Evolutionary conservation across 306 rosid genomes (phyloP).

Genomic region (Quercus suber): DNA sequence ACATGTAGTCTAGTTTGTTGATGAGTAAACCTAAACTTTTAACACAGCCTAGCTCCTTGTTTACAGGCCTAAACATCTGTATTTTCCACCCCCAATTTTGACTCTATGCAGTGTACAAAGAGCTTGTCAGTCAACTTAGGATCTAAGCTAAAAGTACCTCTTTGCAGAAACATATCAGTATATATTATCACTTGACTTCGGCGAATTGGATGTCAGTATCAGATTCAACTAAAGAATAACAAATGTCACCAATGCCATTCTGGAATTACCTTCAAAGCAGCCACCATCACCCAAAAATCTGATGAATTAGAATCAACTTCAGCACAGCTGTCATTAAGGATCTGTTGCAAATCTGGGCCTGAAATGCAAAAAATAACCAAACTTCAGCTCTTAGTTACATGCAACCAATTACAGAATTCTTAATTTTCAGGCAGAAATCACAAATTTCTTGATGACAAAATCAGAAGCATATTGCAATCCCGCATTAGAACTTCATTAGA

Average conservation of each 20-base stretch:
- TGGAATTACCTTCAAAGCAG: constrained; percentile 73
- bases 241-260: constrained; percentile 6
- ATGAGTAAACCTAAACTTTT: too few species aligned
- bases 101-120: background rate
- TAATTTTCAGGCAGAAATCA: background rate
- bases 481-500: background rate
- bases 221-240: constrained; percentile 10
- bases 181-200: background rate
- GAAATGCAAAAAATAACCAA: constrained; percentile 25
- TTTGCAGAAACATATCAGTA: background rate
- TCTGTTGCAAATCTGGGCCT: constrained; percentile 63
- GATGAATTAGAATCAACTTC: constrained; percentile 81
- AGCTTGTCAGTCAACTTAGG: background rate
- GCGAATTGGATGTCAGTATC: background rate
- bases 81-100: background rate
- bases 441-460: background rate
- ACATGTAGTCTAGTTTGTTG: too few species aligned
- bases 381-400: background rate
- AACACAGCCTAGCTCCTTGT: too few species aligned
- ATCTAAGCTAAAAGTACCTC: background rate
- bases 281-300: constrained; percentile 93
- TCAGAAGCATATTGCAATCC: background rate
- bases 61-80: too few species aligned
- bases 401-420: background rate
- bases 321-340: constrained; percentile 63